These are phyloP conservation scores for Trichophyton schoenleinii DNA, from an alignment of 2,329 filamentous ascomycete species.

Conservation along the genomic window DNA sequence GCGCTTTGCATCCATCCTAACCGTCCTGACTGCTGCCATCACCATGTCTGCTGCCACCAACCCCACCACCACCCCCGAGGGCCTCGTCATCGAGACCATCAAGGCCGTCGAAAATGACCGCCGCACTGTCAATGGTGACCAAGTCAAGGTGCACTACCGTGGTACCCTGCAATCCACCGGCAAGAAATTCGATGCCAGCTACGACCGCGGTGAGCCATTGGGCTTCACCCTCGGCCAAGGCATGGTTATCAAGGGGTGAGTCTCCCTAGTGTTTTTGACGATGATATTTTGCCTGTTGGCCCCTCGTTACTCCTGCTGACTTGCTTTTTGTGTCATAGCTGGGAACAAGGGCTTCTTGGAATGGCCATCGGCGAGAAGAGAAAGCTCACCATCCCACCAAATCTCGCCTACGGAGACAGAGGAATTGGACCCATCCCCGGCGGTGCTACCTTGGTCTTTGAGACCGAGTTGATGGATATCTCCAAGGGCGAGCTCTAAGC, in stretches of 20 bases:
- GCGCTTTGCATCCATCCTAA: slow-evolving; percentile 22
- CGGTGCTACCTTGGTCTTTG: slow-evolving; percentile 73
- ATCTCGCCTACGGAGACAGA: slow-evolving; percentile 66
- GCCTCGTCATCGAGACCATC: slow-evolving; percentile 67
- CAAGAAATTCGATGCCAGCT: slow-evolving; percentile 70
- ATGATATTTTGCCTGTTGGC: no score
- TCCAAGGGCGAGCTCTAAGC: slow-evolving; percentile 33
- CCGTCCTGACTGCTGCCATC: slow-evolving; percentile 19
- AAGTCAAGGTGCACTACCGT: slow-evolving; percentile 74
- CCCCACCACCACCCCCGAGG: slow-evolving; percentile 39
- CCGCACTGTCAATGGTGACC: slow-evolving; percentile 64
- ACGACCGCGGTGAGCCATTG: slow-evolving; percentile 65
- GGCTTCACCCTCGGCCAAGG: slow-evolving; percentile 66
- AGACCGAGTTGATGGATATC: slow-evolving; percentile 81
- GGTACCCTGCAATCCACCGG: slow-evolving; percentile 66
- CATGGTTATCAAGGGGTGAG: slow-evolving; percentile 78
- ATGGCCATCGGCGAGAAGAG: slow-evolving; percentile 96
- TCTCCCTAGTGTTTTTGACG: slow-evolving; percentile 13
- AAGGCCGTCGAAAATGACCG: slow-evolving; percentile 55
- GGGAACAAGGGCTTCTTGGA: slow-evolving; percentile 78
- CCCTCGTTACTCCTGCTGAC: background rate
- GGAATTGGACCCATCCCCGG: slow-evolving; percentile 71
- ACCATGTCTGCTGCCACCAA: slow-evolving; percentile 29
- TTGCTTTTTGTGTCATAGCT: slow-evolving; percentile 37
- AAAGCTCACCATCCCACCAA: slow-evolving; percentile 79